A percentile compares a stretch with the other conserved stretches of the same genome.
phyloP scores from a whole-genome alignment of 345 rosid genomes.

The Populus deltoides region DNA sequence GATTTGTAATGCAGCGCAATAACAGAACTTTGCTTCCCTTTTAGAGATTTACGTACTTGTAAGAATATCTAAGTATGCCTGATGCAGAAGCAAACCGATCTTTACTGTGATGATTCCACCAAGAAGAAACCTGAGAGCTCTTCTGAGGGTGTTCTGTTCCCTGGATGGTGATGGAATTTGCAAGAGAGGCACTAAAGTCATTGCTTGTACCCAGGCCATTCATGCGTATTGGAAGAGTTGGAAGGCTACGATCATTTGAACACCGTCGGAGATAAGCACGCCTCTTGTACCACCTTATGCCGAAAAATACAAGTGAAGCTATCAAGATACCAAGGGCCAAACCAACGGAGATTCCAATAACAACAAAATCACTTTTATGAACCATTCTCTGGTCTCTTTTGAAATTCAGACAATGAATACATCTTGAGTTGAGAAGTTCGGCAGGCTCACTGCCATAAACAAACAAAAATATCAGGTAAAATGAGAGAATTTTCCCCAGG shows the following conservation, averaged over 20 bases:
- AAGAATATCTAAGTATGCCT: constrained; percentile 71
- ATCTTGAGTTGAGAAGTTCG: constrained; percentile 41
- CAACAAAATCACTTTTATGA: constrained; percentile 45
- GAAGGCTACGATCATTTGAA: constrained; percentile 52
- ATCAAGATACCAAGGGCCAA: constrained; percentile 72
- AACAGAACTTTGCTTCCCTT: not conserved
- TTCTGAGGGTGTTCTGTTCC: constrained; percentile 35
- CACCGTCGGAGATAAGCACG: constrained; percentile 45
- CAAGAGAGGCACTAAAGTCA: constrained; percentile 63
- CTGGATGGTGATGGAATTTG: constrained; percentile 34
- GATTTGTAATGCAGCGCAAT: not conserved
- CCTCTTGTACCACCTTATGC: constrained; percentile 61
- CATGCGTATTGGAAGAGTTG: constrained; percentile 62
- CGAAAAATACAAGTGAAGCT: constrained; percentile 57
- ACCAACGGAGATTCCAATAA: constrained; percentile 67
- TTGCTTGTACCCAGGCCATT: constrained; percentile 68
- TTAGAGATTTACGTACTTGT: constrained; percentile 58
- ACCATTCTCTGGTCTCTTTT: constrained; percentile 53
- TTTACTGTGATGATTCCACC: constrained; percentile 64
- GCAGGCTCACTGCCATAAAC: constrained; percentile 27
- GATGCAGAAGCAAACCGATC: constrained; percentile 67
- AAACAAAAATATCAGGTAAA: not conserved
- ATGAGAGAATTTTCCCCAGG: not conserved
- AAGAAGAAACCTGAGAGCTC: constrained; percentile 38
- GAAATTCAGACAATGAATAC: constrained; percentile 34